Percentiles rank a stretch among this genome's conserved stretches.
Evolutionary conservation across 208 protist genomes (phyloP).

Genomic region (Balamuthia mandrillaris): DNA sequence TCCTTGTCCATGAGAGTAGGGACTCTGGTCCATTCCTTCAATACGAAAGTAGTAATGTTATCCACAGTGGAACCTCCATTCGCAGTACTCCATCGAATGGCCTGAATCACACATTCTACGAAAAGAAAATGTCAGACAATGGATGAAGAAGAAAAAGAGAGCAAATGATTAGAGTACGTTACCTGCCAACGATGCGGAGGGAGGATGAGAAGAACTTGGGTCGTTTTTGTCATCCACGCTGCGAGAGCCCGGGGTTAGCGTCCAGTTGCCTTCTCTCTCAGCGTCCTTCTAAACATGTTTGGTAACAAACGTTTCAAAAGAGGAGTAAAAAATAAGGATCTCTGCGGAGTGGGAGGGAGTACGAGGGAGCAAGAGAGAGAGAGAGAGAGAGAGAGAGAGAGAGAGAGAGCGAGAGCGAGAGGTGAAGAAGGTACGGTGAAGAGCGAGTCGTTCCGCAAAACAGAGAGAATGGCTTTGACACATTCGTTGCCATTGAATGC

Average conservation of each 20-base stretch:
- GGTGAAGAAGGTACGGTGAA: neutral
- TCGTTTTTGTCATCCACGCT: neutral
- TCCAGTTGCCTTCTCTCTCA: slow-evolving; percentile 6
- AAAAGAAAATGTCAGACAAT: neutral
- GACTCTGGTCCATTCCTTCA: neutral
- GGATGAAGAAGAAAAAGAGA: neutral
- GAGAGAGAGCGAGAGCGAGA: neutral
- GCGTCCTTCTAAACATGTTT: neutral
- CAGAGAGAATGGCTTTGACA: neutral
- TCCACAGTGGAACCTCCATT: neutral
- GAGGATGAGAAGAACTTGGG: no score
- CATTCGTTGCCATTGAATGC: neutral
- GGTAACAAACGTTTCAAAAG: neutral
- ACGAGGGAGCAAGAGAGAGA: neutral
- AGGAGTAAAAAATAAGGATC: neutral
- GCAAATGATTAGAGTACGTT: neutral
- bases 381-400: neutral
- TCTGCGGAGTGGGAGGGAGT: neutral
- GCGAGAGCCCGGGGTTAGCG: neutral
- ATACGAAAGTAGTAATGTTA: neutral
- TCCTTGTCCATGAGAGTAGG: no score
- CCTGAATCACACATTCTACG: slow-evolving; percentile 4
- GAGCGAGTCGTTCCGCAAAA: neutral
- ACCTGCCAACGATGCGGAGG: neutral
- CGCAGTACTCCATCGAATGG: neutral